Percentiles rank a stretch among this genome's conserved stretches.
Conservation (phyloP, 2,329 filamentous ascomycete genomes). For the Geosmithia putterillii region DNA sequence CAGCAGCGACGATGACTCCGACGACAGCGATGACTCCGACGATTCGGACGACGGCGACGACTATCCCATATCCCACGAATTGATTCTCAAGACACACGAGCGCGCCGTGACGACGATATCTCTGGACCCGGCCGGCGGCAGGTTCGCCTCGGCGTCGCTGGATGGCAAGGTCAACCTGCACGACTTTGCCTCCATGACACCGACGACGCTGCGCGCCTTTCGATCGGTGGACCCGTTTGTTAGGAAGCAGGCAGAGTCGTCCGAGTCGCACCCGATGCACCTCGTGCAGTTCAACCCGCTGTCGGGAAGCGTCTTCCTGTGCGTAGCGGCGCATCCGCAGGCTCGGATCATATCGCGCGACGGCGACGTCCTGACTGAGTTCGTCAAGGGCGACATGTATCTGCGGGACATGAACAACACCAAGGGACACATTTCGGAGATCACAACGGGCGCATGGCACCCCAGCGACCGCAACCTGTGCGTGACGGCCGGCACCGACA, state of each 20-base stretch:
- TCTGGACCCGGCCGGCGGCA: conserved; percentile 72
- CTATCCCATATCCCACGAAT: conserved; percentile 84
- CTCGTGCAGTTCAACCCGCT: conserved; percentile 77
- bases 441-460: conserved; percentile 84
- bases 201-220: conserved; percentile 87
- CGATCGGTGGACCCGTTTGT: conserved; percentile 80
- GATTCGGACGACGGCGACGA: conserved; percentile 70
- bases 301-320: conserved; percentile 69
- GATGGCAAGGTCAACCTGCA: conserved; percentile 89
- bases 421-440: conserved; percentile 88
- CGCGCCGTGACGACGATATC: conserved; percentile 74
- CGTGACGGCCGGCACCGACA: conserved; percentile 87
- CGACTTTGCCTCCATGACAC: conserved; percentile 92
- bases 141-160: conserved; percentile 79
- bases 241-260: conserved; percentile 56
- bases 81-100: conserved; percentile 86
- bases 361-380: conserved; percentile 75
- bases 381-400: conserved; percentile 98
- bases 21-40: conserved; percentile 37
- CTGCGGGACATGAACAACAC: conserved; percentile 94
- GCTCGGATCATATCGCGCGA: conserved; percentile 83
- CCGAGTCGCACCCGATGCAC: conserved; percentile 82
- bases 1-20: conserved; percentile 25
- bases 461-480: conserved; percentile 75
- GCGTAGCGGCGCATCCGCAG: conserved; percentile 79